Evolutionary conservation across 1,284 basidiomycete genomes (phyloP).

Genomic region (Cryptococcus neoformans): DNA sequence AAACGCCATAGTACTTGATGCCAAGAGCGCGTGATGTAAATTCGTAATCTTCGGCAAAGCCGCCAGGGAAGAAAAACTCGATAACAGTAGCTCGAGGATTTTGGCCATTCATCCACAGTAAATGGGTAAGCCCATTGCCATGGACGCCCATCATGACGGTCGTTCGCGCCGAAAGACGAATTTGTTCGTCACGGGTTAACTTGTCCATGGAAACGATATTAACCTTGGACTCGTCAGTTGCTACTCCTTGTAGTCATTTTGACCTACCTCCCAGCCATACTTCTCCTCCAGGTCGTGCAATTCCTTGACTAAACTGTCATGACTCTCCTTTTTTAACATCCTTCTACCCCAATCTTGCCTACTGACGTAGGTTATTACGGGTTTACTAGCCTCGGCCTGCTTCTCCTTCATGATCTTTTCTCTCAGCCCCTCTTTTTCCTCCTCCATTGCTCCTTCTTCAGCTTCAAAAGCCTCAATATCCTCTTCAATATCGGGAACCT

Average conservation of each 20-base stretch:
- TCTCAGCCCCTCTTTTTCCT: slow-evolving; percentile 19
- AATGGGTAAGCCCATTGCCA: slow-evolving; percentile 70
- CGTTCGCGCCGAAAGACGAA: slow-evolving; percentile 69
- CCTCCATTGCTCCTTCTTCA: slow-evolving; percentile 24
- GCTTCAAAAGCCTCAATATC: slow-evolving; percentile 30
- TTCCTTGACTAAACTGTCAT: slow-evolving; percentile 49
- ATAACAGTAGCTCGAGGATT: slow-evolving; percentile 53
- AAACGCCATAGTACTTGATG: slow-evolving; percentile 70
- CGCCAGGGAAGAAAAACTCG: slow-evolving; percentile 70
- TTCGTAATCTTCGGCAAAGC: slow-evolving; percentile 78
- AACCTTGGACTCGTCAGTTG: slow-evolving; percentile 40
- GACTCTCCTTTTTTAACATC: slow-evolving; percentile 49
- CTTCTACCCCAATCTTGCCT: slow-evolving; percentile 81
- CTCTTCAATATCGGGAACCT: slow-evolving; percentile 13
- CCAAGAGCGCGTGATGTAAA: slow-evolving; percentile 61
- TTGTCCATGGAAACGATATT: slow-evolving; percentile 80
- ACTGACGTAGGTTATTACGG: slow-evolving; percentile 82
- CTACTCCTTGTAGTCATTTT: not conserved
- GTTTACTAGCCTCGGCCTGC: slow-evolving; percentile 36
- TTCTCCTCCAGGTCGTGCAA: slow-evolving; percentile 61
- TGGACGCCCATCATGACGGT: slow-evolving; percentile 78
- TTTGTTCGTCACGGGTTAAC: slow-evolving; percentile 70
- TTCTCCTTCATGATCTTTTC: slow-evolving; percentile 18
- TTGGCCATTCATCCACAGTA: slow-evolving; percentile 66
- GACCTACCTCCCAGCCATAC: slow-evolving; percentile 67